phyloP scores from a whole-genome alignment of 2,329 filamentous ascomycete genomes.

The Emericellopsis atlantica region DNA sequence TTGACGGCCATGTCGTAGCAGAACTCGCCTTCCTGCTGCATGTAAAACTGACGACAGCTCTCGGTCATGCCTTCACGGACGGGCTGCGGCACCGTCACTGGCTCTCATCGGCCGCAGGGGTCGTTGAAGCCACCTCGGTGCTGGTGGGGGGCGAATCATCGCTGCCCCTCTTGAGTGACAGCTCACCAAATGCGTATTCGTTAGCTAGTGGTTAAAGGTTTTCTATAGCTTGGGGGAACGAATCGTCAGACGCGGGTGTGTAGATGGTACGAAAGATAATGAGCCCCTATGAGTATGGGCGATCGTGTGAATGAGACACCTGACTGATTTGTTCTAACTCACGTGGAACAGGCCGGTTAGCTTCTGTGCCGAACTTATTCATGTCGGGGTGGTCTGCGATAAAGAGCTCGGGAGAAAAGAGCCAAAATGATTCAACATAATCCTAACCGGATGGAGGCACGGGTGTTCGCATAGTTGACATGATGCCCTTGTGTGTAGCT shows the following conservation, averaged over 20 bases:
- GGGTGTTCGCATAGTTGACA: too few relatives aligned
- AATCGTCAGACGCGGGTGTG: neutral
- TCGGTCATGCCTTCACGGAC: neutral
- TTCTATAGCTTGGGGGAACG: neutral
- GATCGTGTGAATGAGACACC: neutral
- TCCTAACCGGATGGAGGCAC: too few relatives aligned
- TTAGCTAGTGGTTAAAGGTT: neutral
- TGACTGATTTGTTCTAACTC: neutral
- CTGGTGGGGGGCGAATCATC: neutral
- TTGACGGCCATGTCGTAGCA: constrained; percentile 4
- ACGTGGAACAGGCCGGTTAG: neutral
- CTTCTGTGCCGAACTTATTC: neutral
- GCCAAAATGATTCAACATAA: too few relatives aligned
- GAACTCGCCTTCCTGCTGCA: constrained; percentile 1
- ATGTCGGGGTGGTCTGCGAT: neutral
- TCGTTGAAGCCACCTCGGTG: neutral
- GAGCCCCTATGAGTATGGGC: neutral
- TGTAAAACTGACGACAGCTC: constrained; percentile 1
- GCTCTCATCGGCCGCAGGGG: neutral
- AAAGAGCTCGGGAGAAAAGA: neutral
- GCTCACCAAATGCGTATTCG: neutral
- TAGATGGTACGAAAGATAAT: neutral
- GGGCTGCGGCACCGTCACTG: neutral
- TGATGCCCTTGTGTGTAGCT: too few relatives aligned
- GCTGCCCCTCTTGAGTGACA: neutral